These are phyloP conservation scores for Blechomonas ayalai DNA, from an alignment of 208 protist species.

Conservation along the genomic window DNA sequence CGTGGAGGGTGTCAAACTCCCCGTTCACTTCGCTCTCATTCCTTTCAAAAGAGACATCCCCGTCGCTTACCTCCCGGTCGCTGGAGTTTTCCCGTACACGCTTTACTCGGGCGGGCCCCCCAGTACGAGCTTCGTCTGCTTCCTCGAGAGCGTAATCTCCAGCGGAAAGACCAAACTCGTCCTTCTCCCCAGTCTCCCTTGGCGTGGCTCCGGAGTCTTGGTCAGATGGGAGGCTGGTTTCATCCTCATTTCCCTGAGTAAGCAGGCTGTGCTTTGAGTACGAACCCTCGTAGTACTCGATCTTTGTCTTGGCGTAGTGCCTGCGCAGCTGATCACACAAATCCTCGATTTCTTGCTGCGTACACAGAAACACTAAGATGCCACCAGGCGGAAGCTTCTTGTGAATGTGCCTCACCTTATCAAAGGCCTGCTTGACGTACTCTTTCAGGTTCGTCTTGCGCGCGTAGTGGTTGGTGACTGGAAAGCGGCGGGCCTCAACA, in stretches of 20 bases:
- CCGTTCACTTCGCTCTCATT: slow-evolving; percentile 83
- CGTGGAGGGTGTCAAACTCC: slow-evolving; percentile 86
- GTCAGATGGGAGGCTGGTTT: slow-evolving; percentile 6
- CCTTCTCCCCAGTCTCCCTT: slow-evolving; percentile 12
- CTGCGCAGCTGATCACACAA: slow-evolving; percentile 77
- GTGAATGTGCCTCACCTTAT: slow-evolving; percentile 96
- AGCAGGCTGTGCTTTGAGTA: slow-evolving; percentile 66
- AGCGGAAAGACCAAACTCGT: slow-evolving; percentile 39
- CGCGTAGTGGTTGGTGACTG: slow-evolving; percentile 96
- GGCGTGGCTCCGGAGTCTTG: neutral
- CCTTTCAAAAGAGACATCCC: neutral
- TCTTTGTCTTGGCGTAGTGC: slow-evolving; percentile 74
- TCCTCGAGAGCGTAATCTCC: slow-evolving; percentile 58
- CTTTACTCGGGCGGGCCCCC: neutral
- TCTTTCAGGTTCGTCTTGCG: slow-evolving; percentile 88
- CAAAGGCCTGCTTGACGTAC: slow-evolving; percentile 93
- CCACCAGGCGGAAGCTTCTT: slow-evolving; percentile 95
- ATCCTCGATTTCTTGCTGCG: slow-evolving; percentile 93
- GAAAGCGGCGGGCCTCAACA: slow-evolving; percentile 94
- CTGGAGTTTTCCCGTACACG: neutral
- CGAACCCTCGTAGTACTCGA: slow-evolving; percentile 80
- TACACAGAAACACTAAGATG: slow-evolving; percentile 97
- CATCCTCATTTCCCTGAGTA: slow-evolving; percentile 1
- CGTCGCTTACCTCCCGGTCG: neutral
- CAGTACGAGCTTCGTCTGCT: slow-evolving; percentile 9